These are phyloP conservation scores for Coniochaeta sp. DNA, from an alignment of 2,329 filamentous ascomycete species.

Conservation along the genomic window DNA sequence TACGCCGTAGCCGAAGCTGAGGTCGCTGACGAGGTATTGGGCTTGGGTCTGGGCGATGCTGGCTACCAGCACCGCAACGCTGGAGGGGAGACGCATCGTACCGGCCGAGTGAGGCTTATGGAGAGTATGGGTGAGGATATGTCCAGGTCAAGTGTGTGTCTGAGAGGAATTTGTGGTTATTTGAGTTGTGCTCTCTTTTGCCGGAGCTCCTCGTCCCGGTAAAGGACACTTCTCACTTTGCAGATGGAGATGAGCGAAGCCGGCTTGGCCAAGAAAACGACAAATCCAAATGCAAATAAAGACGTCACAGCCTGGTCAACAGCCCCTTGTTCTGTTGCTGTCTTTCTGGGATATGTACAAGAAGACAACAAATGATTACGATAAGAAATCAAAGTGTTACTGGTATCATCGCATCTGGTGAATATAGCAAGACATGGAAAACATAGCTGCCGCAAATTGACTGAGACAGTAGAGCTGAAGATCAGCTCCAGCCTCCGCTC, in stretches of 20 bases:
- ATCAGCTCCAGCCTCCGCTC: not conserved
- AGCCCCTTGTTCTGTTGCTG: not conserved
- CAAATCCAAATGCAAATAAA: not conserved
- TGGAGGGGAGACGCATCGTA: conserved; percentile 33
- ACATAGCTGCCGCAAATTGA: not conserved
- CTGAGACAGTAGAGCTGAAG: not conserved
- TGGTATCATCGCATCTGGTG: not conserved
- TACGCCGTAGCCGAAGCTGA: conserved; percentile 69
- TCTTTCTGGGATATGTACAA: not conserved
- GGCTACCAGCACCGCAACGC: conserved; percentile 27
- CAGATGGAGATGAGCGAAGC: not conserved
- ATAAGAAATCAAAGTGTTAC: not conserved
- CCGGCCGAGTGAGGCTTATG: not conserved
- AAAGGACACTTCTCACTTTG: conserved; percentile 2
- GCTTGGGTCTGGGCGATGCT: conserved; percentile 46
- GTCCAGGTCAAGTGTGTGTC: not conserved
- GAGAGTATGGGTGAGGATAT: not conserved
- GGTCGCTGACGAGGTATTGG: conserved; percentile 60
- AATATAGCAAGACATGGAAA: not conserved
- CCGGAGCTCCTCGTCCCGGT: conserved; percentile 1
- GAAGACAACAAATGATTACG: not conserved
- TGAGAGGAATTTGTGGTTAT: not conserved
- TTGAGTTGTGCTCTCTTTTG: not conserved
- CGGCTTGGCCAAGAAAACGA: not conserved
- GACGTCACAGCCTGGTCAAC: not conserved